These are phyloP conservation scores for Voacanga thouarsii DNA, from an alignment of 257 asterid genomes.

Conservation along the genomic window DNA sequence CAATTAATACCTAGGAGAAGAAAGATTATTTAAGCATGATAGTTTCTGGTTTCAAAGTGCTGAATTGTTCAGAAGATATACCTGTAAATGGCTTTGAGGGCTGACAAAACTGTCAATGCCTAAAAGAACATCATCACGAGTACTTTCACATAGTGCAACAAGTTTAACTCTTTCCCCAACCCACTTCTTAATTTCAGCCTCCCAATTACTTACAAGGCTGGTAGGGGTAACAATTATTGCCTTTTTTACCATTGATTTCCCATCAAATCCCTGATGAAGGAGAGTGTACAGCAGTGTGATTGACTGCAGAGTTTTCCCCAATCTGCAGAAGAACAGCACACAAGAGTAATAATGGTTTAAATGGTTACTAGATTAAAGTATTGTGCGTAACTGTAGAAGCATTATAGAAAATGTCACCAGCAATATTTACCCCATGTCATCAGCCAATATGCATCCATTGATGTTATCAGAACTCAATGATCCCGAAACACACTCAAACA, in stretches of 20 bases:
- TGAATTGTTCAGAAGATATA: slow-evolving; percentile 26
- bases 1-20: slow-evolving; percentile 67
- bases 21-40: not conserved
- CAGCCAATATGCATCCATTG: slow-evolving; percentile 97
- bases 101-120: slow-evolving; percentile 69
- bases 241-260: slow-evolving; percentile 83
- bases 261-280: slow-evolving; percentile 87
- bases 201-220: slow-evolving; percentile 97
- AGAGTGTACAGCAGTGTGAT: slow-evolving; percentile 88
- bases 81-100: slow-evolving; percentile 58
- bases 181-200: slow-evolving; percentile 95
- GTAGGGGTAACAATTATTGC: slow-evolving; percentile 95
- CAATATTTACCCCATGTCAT: slow-evolving; percentile 90
- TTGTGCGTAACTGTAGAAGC: slow-evolving; percentile 6
- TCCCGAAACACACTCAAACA: slow-evolving; percentile 98
- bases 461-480: slow-evolving; percentile 56
- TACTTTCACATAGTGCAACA: slow-evolving; percentile 93
- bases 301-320: slow-evolving; percentile 97
- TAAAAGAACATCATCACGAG: slow-evolving; percentile 79
- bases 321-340: slow-evolving; percentile 42
- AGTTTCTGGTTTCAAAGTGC: slow-evolving; percentile 5
- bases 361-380: not conserved
- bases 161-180: slow-evolving; percentile 91
- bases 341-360: slow-evolving; percentile 15
- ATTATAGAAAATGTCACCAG: slow-evolving; percentile 14